Conservation (phyloP, 257 asterid genomes). For the Cruciata laevipes region DNA sequence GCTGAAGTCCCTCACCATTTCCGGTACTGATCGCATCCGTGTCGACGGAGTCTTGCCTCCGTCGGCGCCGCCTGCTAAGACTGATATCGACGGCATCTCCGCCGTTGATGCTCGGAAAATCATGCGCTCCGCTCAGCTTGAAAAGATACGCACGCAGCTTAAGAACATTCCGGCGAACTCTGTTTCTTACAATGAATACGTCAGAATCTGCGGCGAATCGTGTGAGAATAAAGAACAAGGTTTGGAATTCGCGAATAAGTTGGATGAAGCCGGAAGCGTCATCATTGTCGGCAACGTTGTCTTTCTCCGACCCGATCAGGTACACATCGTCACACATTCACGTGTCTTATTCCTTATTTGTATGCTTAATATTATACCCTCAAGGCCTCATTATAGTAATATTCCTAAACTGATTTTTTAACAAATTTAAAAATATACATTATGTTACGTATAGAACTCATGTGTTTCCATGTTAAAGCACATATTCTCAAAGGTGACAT, state of each 20-base stretch:
- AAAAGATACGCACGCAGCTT: slow-evolving; percentile 34
- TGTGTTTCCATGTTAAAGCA: background rate
- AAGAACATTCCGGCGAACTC: slow-evolving; percentile 50
- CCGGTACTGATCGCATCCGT: slow-evolving; percentile 28
- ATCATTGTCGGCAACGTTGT: slow-evolving; percentile 71
- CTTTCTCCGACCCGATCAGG: slow-evolving; percentile 74
- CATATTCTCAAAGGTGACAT: background rate
- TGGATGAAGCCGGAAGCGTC: slow-evolving; percentile 73
- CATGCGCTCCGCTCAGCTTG: slow-evolving; percentile 42
- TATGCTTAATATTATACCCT: too few relatives aligned
- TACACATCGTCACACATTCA: slow-evolving; percentile 17
- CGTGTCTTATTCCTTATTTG: background rate
- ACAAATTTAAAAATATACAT: background rate
- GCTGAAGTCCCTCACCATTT: slow-evolving; percentile 31
- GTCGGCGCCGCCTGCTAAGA: background rate
- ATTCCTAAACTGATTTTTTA: too few relatives aligned
- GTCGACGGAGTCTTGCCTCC: slow-evolving; percentile 31
- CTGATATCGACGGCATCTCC: slow-evolving; percentile 22
- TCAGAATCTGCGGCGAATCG: slow-evolving; percentile 43
- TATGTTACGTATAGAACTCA: background rate
- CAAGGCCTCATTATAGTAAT: background rate
- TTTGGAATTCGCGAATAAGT: slow-evolving; percentile 47
- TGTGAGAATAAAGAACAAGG: slow-evolving; percentile 40
- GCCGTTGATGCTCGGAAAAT: slow-evolving; percentile 50
- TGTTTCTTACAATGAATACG: slow-evolving; percentile 42